phyloP scores from a whole-genome alignment of 139 green algal species.

The Ostreobium quekettii region DNA sequence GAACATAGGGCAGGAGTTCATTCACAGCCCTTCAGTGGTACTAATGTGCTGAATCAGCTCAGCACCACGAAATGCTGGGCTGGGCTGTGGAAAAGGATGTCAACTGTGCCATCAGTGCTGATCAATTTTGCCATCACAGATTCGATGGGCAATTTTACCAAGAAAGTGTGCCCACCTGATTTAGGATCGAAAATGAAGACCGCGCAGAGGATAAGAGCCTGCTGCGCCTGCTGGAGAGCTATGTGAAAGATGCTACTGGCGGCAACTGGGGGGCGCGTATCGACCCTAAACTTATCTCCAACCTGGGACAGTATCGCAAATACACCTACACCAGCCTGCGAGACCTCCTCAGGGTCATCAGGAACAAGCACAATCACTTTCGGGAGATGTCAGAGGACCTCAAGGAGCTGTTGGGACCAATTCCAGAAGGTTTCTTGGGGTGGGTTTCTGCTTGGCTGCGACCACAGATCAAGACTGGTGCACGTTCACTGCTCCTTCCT shows the following conservation, averaged over 20 bases:
- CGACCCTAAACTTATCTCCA: constrained; percentile 66
- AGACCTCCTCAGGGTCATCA: constrained; percentile 93
- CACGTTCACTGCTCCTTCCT: too few species aligned
- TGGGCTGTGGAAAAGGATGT: too few species aligned
- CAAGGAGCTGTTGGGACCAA: constrained; percentile 52
- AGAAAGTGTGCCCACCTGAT: neutral
- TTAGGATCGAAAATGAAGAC: constrained; percentile 84
- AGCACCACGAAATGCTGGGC: too few species aligned
- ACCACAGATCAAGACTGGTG: too few species aligned
- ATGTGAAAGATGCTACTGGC: constrained; percentile 28
- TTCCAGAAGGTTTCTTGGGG: constrained; percentile 59
- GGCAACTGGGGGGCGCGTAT: constrained; percentile 65
- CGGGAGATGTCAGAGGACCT: constrained; percentile 76
- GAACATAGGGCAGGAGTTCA: too few species aligned
- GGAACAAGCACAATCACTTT: constrained; percentile 98
- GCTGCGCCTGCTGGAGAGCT: constrained; percentile 44
- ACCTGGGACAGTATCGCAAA: constrained; percentile 72
- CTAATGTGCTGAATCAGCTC: too few species aligned
- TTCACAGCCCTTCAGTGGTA: too few species aligned
- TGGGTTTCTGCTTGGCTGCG: too few species aligned
- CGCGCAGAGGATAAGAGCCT: constrained; percentile 56
- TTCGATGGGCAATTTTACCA: neutral
- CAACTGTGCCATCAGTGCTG: too few species aligned
- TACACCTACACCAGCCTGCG: constrained; percentile 70
- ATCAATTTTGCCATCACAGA: neutral